Percentiles rank a stretch among this genome's conserved stretches.
Conservation (phyloP, 2,329 filamentous ascomycete genomes). For the Arthrinium phaeospermum region DNA sequence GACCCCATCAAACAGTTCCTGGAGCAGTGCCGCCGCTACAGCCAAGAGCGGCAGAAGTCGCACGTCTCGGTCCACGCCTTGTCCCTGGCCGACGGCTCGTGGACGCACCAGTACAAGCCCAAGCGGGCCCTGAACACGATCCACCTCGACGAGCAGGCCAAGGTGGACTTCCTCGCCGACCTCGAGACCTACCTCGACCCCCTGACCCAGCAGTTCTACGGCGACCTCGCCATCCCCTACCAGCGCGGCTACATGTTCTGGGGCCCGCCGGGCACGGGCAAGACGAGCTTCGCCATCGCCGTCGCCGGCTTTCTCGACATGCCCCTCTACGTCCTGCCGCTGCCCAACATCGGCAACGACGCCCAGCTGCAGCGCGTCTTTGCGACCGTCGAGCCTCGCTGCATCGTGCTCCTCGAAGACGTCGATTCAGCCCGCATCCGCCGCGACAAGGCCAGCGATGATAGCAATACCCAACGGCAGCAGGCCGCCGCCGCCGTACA, state of each 20-base stretch:
- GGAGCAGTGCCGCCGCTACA: no score
- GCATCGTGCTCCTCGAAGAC: slow-evolving; percentile 82
- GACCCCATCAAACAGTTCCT: no score
- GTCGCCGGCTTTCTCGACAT: slow-evolving; percentile 45
- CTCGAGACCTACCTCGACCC: slow-evolving; percentile 11
- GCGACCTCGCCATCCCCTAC: slow-evolving; percentile 16
- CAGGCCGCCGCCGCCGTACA: slow-evolving; percentile 69
- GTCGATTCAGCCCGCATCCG: slow-evolving; percentile 88
- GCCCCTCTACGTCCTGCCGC: slow-evolving; percentile 44
- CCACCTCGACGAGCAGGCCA: slow-evolving; percentile 9
- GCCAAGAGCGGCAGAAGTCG: no score
- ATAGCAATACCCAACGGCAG: slow-evolving; percentile 61
- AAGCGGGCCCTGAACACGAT: slow-evolving; percentile 14
- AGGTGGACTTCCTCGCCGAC: slow-evolving; percentile 14
- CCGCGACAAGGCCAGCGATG: slow-evolving; percentile 43
- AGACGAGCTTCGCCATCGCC: slow-evolving; percentile 41
- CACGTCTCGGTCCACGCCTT: no score
- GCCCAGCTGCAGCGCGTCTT: slow-evolving; percentile 83
- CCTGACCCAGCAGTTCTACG: slow-evolving; percentile 13
- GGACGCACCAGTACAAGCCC: neutral
- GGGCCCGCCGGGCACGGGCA: slow-evolving; percentile 20
- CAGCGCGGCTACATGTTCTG: slow-evolving; percentile 16
- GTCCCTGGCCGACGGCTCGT: no score
- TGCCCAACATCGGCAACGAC: slow-evolving; percentile 56
- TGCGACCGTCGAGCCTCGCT: slow-evolving; percentile 80